These are phyloP conservation scores for Austropuccinia psidii DNA, from an alignment of 1,284 basidiomycete genomes.

Conservation along the genomic window DNA sequence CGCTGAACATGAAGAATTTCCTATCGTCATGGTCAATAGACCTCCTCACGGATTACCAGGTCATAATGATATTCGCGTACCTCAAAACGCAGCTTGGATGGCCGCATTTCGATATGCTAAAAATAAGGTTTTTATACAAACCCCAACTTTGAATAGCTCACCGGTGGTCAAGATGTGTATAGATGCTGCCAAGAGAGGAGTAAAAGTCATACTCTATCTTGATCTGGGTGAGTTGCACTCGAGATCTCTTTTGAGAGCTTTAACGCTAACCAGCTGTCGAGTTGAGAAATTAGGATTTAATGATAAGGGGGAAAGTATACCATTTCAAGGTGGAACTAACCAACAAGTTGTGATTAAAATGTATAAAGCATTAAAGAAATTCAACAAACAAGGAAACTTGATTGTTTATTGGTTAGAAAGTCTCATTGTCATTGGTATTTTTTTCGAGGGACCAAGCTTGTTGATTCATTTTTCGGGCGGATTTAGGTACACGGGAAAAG, in stretches of 20 bases:
- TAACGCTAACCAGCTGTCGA: not conserved
- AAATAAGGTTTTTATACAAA: constrained; percentile 66
- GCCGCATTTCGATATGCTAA: constrained; percentile 62
- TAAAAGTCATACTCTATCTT: constrained; percentile 60
- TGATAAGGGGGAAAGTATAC: constrained; percentile 59
- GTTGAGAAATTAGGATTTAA: constrained; percentile 45
- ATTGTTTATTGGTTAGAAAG: constrained; percentile 59
- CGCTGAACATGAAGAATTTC: constrained; percentile 53
- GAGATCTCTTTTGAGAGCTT: not conserved
- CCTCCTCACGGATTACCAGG: constrained; percentile 58
- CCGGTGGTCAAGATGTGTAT: constrained; percentile 62
- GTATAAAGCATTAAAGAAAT: constrained; percentile 55
- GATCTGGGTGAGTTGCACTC: constrained; percentile 52
- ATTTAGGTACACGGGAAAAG: constrained; percentile 56
- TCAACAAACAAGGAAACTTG: constrained; percentile 55
- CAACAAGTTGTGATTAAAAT: constrained; percentile 63
- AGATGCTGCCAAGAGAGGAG: constrained; percentile 60
- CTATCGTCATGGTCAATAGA: constrained; percentile 66
- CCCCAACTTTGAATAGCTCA: constrained; percentile 65
- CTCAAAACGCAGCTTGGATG: constrained; percentile 69
- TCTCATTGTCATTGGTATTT: constrained; percentile 8
- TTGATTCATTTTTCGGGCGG: not conserved
- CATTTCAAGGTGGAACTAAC: constrained; percentile 72
- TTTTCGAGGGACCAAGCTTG: not conserved
- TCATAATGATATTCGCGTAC: constrained; percentile 56